Conservation (phyloP, 2,329 filamentous ascomycete genomes). For the Cadophora malorum region DNA sequence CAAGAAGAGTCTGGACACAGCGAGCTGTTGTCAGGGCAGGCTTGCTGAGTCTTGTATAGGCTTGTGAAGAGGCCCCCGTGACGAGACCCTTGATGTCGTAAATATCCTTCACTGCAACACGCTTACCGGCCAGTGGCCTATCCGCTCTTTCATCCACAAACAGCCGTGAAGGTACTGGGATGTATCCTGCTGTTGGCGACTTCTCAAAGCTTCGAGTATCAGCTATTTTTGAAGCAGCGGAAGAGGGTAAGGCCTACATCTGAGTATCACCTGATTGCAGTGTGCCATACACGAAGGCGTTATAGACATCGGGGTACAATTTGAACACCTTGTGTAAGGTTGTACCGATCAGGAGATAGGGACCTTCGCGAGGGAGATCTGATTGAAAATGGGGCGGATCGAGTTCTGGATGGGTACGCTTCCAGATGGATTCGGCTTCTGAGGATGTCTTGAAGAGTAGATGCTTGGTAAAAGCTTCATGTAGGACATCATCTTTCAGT, state of each 20-base stretch:
- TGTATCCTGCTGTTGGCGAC: slow-evolving; percentile 42
- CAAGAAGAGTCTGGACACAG: slow-evolving; percentile 60
- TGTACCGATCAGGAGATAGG: slow-evolving; percentile 27
- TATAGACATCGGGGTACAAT: slow-evolving; percentile 28
- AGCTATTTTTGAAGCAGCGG: neutral
- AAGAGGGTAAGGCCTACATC: slow-evolving; percentile 27
- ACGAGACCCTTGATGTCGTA: slow-evolving; percentile 61
- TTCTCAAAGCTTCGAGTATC: slow-evolving; percentile 12
- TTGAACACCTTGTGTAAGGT: slow-evolving; percentile 24
- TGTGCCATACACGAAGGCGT: slow-evolving; percentile 28
- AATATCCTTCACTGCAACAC: slow-evolving; percentile 68
- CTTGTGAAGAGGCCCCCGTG: slow-evolving; percentile 61
- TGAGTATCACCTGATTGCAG: slow-evolving; percentile 12
- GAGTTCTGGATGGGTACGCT: neutral
- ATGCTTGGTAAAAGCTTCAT: slow-evolving; percentile 2
- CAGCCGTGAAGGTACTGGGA: slow-evolving; percentile 63
- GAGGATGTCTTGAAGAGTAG: neutral
- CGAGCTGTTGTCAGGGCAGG: slow-evolving; percentile 53
- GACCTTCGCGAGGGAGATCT: slow-evolving; percentile 21
- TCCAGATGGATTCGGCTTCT: neutral
- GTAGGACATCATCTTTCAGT: slow-evolving; percentile 16
- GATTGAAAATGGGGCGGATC: neutral
- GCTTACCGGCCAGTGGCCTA: slow-evolving; percentile 63
- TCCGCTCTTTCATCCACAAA: slow-evolving; percentile 55
- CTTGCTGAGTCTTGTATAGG: slow-evolving; percentile 59